Percentiles rank a stretch among this genome's conserved stretches.
Evolutionary conservation across 805 yeast genomes (phyloP).

Genomic region (Candida suzukii): DNA sequence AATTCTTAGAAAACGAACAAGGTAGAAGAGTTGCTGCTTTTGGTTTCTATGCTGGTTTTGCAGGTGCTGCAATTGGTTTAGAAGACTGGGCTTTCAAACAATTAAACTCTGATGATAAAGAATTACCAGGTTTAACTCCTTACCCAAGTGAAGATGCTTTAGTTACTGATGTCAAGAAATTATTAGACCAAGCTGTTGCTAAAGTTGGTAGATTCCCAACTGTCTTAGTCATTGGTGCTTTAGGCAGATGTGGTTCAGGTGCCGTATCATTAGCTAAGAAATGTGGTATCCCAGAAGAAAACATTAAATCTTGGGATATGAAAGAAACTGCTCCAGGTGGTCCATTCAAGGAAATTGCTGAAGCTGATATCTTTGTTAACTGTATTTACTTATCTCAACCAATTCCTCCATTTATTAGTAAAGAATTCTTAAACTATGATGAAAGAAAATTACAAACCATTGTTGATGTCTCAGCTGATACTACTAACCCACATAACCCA

Average conservation of each 20-base stretch:
- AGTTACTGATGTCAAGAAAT: conserved; percentile 61
- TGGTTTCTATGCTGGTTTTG: conserved; percentile 99
- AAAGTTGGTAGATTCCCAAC: conserved; percentile 66
- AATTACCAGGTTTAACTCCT: conserved; percentile 75
- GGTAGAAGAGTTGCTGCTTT: conserved; percentile 99
- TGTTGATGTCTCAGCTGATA: conserved; percentile 97
- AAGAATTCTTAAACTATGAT: conserved; percentile 54
- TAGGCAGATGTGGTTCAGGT: conserved; percentile 97
- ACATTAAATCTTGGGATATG: conserved; percentile 92
- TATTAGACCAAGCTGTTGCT: conserved; percentile 47
- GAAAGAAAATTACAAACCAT: conserved; percentile 81
- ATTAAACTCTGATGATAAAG: conserved; percentile 54
- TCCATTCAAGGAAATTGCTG: conserved; percentile 88
- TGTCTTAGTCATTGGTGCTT: conserved; percentile 89
- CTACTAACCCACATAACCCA: conserved; percentile 97
- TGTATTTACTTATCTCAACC: conserved; percentile 93
- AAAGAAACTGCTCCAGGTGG: conserved; percentile 96
- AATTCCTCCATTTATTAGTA: conserved; percentile 84
- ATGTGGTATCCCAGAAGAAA: conserved; percentile 81
- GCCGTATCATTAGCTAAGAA: conserved; percentile 79
- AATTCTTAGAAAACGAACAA: conserved; percentile 85
- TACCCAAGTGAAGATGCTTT: conserved; percentile 74
- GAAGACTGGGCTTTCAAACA: conserved; percentile 94
- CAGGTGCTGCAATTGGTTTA: conserved; percentile 97
- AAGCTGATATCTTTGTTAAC: conserved; percentile 86